Percentiles rank a stretch among this genome's conserved stretches.
These are phyloP conservation scores for Saksenaea vasiformis DNA, from an alignment of 371 early-diverging fungal species.

Conservation along the genomic window DNA sequence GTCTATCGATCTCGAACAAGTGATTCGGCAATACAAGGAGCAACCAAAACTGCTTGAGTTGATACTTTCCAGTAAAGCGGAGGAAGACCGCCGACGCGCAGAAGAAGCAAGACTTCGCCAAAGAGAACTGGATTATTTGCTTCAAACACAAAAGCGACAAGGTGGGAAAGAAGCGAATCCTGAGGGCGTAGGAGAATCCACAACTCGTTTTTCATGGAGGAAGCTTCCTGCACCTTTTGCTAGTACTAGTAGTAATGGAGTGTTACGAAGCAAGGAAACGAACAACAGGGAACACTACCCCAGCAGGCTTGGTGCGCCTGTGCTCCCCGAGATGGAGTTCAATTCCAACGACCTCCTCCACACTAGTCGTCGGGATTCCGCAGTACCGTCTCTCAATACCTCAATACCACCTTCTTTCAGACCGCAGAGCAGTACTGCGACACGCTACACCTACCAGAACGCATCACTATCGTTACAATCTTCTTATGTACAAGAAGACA, in stretches of 20 bases:
- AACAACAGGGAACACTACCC: not conserved
- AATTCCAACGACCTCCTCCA: not conserved
- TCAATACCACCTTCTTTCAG: not conserved
- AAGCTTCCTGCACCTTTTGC: not conserved
- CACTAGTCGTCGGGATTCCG: not conserved
- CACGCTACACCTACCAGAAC: not conserved
- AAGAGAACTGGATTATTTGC: slow-evolving; percentile 41
- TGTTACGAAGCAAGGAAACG: not conserved
- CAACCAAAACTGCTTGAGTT: slow-evolving; percentile 56
- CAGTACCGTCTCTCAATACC: not conserved
- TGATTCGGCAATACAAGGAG: slow-evolving; percentile 44
- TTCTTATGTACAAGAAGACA: not conserved
- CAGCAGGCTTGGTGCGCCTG: not conserved
- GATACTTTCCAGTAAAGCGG: slow-evolving; percentile 55
- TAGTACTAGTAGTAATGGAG: not conserved
- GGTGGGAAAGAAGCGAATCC: not conserved
- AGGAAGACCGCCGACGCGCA: slow-evolving; percentile 57
- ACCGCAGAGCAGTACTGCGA: not conserved
- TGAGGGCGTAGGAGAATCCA: not conserved
- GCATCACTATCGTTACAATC: not conserved
- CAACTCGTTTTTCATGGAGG: not conserved
- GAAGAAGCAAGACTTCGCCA: slow-evolving; percentile 53
- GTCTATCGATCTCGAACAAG: slow-evolving; percentile 40
- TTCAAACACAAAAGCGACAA: slow-evolving; percentile 11
- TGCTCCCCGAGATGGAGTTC: not conserved